phyloP scores from a whole-genome alignment of 352 stramenopile species.

The Pythium diclinum region DNA sequence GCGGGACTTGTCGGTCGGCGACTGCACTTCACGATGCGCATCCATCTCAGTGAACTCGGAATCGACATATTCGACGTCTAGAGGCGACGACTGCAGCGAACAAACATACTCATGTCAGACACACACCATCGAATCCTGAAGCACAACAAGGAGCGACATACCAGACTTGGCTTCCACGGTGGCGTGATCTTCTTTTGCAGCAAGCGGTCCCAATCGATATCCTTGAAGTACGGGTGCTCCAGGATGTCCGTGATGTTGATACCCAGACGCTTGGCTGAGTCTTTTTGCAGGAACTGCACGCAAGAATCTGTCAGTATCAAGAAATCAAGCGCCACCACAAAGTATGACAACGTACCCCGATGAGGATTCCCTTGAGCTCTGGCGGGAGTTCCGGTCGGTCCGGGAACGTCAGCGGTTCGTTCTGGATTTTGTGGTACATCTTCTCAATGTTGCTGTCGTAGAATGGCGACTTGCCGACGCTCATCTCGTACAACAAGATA shows the following conservation, averaged over 20 bases:
- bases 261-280: slow-evolving; percentile 81
- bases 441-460: slow-evolving; percentile 93
- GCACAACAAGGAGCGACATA: slow-evolving; percentile 14
- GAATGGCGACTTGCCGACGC: slow-evolving; percentile 90
- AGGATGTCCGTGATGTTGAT: slow-evolving; percentile 88
- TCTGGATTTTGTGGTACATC: slow-evolving; percentile 93
- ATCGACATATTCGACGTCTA: slow-evolving; percentile 87
- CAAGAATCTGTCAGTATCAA: background rate
- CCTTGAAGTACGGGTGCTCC: slow-evolving; percentile 70
- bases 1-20: slow-evolving; percentile 77
- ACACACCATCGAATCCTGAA: background rate
- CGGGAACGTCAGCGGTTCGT: slow-evolving; percentile 79
- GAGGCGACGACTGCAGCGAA: slow-evolving; percentile 48
- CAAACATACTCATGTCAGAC: background rate
- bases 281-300: slow-evolving; percentile 77
- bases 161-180: slow-evolving; percentile 83
- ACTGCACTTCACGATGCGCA: slow-evolving; percentile 78
- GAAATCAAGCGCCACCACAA: background rate
- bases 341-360: slow-evolving; percentile 37
- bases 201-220: slow-evolving; percentile 83
- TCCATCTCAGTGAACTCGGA: slow-evolving; percentile 85
- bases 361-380: slow-evolving; percentile 78
- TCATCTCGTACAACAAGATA: slow-evolving; percentile 93
- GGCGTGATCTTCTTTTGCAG: slow-evolving; percentile 81
- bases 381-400: slow-evolving; percentile 61